Percentiles rank a stretch among this genome's conserved stretches.
phyloP scores from a whole-genome alignment of 129 eudicot genomes.

The Smallanthus sonchifolius region DNA sequence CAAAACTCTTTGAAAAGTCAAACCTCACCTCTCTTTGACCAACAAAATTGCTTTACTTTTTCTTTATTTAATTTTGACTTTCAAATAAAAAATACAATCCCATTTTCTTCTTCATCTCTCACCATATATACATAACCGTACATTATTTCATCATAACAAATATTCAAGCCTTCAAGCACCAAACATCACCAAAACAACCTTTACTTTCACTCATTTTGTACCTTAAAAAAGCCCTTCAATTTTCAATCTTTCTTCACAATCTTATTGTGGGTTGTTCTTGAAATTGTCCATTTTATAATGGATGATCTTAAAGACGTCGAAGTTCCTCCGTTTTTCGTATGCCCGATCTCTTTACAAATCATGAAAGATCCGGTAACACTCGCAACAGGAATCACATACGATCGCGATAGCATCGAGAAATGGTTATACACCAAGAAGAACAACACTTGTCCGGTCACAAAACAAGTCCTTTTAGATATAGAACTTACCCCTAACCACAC shows the following conservation, averaged over 20 bases:
- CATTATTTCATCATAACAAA: not conserved
- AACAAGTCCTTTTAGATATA: slow-evolving; percentile 29
- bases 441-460: slow-evolving; percentile 51
- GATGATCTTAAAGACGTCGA: slow-evolving; percentile 35
- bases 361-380: slow-evolving; percentile 68
- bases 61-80: slow-evolving; percentile 37
- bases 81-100: not conserved
- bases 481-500: slow-evolving; percentile 58
- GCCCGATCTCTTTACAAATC: slow-evolving; percentile 65
- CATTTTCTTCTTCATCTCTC: slow-evolving; percentile 10
- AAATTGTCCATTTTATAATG: slow-evolving; percentile 15
- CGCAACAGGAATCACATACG: slow-evolving; percentile 60
- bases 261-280: not conserved
- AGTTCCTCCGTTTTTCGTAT: slow-evolving; percentile 55
- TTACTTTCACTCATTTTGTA: slow-evolving; percentile 1
- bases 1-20: slow-evolving; percentile 29
- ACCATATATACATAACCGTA: slow-evolving; percentile 10
- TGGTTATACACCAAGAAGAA: slow-evolving; percentile 47
- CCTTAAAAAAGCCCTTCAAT: not conserved
- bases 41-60: slow-evolving; percentile 23
- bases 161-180: not conserved
- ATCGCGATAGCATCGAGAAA: slow-evolving; percentile 56
- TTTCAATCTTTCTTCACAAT: slow-evolving; percentile 13
- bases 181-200: not conserved
- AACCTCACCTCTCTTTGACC: slow-evolving; percentile 24